Base-by-base conservation (phyloP, 805 yeast species). In the Tetrapisispora iriomotensis region DNA sequence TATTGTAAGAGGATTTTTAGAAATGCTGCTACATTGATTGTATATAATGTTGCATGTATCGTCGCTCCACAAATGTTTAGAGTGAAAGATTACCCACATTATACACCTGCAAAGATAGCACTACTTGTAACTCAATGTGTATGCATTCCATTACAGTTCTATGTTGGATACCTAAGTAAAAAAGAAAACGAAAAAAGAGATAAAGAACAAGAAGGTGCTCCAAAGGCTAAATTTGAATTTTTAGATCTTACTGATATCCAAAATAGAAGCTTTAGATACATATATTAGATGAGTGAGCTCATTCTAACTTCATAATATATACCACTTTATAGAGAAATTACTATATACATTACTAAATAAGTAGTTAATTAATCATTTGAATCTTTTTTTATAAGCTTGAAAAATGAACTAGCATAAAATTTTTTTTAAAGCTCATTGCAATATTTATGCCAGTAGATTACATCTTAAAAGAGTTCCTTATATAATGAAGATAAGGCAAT, bases 61-160 rank as follows among this genome's bases (percentile, higher is more conserved):
- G 64, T 76, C 36, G 84, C 82, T 0, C 83, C 86, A 3, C 82
- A 77, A 48, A 60, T 76, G 48, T 77, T 78, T 58, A 68, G 73
- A 45, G 65, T 64, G 0, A 46, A 62, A 14, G 67, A 72, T 40
- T 68, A 72, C 10, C 82, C 82, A 23, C 56, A 62, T 13, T 79
- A 75, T 47, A 62, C 57, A 13, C 70, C 78, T 8, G 85, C 83
- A 8, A 76, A 77, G 48, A 68, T 75, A 24, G 70, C 77, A 0
- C 59, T 77, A 34, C 54, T 78, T 39, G 74, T 68, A 1, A 68
- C 79, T 3, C 71, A 73, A 36, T 60, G 67, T 29, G 68, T 66
- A 1, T 66, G 68, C 45, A 56, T 66, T 27, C 76, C 74, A 23
- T 45, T 66, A 36, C 66, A 67, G 31, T 50, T 66, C 15, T 51